These are phyloP conservation scores for Solanum chiquidenum DNA, from an alignment of 257 asterid species.

Conservation along the genomic window DNA sequence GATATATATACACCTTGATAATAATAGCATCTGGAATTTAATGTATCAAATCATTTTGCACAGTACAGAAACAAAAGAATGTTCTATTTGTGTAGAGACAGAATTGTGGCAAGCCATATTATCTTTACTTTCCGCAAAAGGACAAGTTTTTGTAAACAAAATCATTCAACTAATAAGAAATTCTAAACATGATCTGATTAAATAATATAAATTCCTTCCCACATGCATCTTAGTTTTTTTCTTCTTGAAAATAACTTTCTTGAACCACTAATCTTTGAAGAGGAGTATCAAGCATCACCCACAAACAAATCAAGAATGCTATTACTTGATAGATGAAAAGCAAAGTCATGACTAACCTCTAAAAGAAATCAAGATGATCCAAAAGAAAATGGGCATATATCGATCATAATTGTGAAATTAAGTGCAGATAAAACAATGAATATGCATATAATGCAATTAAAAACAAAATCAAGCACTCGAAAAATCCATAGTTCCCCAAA, in stretches of 20 bases:
- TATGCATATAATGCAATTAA: background rate
- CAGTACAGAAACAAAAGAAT: background rate
- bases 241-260: background rate
- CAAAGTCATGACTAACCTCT: background rate
- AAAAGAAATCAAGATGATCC: background rate
- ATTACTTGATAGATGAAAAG: background rate
- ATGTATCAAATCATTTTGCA: background rate
- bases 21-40: background rate
- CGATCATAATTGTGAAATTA: background rate
- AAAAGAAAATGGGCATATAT: background rate
- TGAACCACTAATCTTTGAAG: background rate
- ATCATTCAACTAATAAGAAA: background rate
- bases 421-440: background rate
- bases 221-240: background rate
- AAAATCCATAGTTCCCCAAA: background rate
- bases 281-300: background rate
- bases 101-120: background rate
- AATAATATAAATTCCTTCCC: background rate
- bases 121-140: background rate
- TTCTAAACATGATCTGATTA: background rate
- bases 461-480: background rate
- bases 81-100: background rate
- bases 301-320: background rate
- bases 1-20: background rate
- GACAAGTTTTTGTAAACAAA: background rate